Base-by-base conservation (phyloP, 768 basidiomycete species). In the Exidia glandulosa region DNA sequence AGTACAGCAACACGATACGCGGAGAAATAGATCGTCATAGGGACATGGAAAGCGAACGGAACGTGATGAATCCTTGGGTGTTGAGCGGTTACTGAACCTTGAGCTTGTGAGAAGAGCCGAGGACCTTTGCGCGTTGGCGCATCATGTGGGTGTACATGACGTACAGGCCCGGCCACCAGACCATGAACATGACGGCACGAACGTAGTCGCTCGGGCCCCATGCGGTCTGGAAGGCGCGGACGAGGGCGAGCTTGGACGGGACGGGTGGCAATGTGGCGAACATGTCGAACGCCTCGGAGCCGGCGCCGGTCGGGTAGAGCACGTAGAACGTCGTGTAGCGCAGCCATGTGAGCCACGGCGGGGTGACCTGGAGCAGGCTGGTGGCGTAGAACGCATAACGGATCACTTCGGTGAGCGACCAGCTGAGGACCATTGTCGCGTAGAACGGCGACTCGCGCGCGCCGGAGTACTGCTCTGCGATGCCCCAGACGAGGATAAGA, bases 301-400 rank as follows among this genome's bases (percentile, higher is more conserved):
- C 80, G 1, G 96, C 95, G 50, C 96, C 96, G 27, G 93, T 70
- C 3, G 91, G 94, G 74, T 99, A 98, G n/a, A 97, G 81, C 54
- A 93, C 62, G 72, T 88, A 95, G 73, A 98, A 99, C 7, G 91
- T 82, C 23, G 93, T 89, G 79, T 98, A 99, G 59, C 95, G 91
- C 47, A 87, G 70, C 76, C 80, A 88, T 29, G 84, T 74, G 47
- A 90, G 79, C 16, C 71, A 32, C 2, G 61, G 62, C 25, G 78
- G 71, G 64, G 84, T 81, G 65, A 69, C 64, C 4, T 82, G 81
- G 45, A 89, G 62, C 3, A 95, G 79, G 47, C 75, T 77, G 66
- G 78, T 74, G 2, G 87, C 85, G 71, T 98, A 99, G 77, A 87
- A 95, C 9, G 82, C 69, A 74, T 98, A 98, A 32, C 96, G 90